Evolutionary conservation across 805 yeast genomes (phyloP).

Genomic region (Starmerella davenportii): DNA sequence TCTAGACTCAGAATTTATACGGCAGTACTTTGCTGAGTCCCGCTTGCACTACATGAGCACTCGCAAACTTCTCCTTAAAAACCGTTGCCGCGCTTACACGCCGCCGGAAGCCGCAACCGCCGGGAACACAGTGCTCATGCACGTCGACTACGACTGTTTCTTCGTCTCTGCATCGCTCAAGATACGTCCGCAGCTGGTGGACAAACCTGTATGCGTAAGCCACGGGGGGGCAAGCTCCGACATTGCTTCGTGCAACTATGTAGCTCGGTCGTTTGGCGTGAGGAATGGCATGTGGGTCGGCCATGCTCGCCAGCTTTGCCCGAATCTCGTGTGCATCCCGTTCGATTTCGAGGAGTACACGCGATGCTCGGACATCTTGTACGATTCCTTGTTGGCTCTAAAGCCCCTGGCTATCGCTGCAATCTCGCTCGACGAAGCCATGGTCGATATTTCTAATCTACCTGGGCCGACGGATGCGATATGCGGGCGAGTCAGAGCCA

Average conservation of each 20-base stretch:
- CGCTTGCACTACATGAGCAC: conserved; percentile 74
- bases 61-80: conserved; percentile 63
- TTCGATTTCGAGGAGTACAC: conserved; percentile 67
- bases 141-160: conserved; percentile 86
- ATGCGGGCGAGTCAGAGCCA: conserved; percentile 18
- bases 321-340: conserved; percentile 41
- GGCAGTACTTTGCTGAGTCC: conserved; percentile 58
- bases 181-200: conserved; percentile 35
- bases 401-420: conserved; percentile 41
- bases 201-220: conserved; percentile 46
- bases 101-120: not conserved
- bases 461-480: conserved; percentile 4
- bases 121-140: conserved; percentile 32
- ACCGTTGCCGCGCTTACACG: conserved; percentile 28
- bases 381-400: conserved; percentile 35
- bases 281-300: conserved; percentile 82
- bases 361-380: conserved; percentile 42
- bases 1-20: conserved; percentile 56
- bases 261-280: conserved; percentile 63
- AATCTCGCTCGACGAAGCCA: conserved; percentile 80
- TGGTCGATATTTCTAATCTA: conserved; percentile 42
- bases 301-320: conserved; percentile 47
- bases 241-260: conserved; percentile 81
- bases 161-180: conserved; percentile 73
- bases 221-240: conserved; percentile 40